Evolutionary conservation across 257 asterid genomes (phyloP).

Genomic region (Solanum paucissectum): DNA sequence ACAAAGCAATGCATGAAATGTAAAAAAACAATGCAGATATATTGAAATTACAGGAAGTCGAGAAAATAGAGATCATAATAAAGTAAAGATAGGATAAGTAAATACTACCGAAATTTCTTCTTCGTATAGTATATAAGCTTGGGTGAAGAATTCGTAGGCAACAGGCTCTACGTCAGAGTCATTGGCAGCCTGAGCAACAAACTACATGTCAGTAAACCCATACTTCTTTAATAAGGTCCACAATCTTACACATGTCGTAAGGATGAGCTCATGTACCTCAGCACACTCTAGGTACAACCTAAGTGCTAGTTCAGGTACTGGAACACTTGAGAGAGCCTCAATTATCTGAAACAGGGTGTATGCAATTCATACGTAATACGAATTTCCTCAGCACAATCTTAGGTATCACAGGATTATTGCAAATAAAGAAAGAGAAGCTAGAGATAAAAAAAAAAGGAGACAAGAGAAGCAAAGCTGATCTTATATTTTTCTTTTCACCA

Average conservation of each 20-base stretch:
- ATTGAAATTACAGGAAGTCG: neutral
- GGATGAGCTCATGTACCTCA: conserved; percentile 46
- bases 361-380: neutral
- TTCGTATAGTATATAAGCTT: conserved; percentile 92
- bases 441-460: neutral
- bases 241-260: neutral
- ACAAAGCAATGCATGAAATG: neutral
- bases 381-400: neutral
- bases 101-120: conserved; percentile 84
- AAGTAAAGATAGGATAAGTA: neutral
- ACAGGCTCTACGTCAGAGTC: conserved; percentile 95
- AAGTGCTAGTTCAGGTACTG: conserved; percentile 84
- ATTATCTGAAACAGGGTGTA: conserved; percentile 50
- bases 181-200: conserved; percentile 73
- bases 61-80: neutral
- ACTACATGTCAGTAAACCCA: conserved; percentile 9
- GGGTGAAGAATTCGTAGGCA: conserved; percentile 96
- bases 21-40: conserved; percentile 2
- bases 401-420: neutral
- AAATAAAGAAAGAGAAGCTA: neutral
- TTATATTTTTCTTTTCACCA: neutral
- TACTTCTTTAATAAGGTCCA: neutral
- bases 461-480: neutral
- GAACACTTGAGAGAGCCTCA: conserved; percentile 71
- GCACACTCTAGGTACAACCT: conserved; percentile 89